Evolutionary conservation across 371 early-diverging fungal genomes (phyloP), one percentile per base, ranked within the genome.

Genomic region (Lichtheimia hyalospora): DNA sequence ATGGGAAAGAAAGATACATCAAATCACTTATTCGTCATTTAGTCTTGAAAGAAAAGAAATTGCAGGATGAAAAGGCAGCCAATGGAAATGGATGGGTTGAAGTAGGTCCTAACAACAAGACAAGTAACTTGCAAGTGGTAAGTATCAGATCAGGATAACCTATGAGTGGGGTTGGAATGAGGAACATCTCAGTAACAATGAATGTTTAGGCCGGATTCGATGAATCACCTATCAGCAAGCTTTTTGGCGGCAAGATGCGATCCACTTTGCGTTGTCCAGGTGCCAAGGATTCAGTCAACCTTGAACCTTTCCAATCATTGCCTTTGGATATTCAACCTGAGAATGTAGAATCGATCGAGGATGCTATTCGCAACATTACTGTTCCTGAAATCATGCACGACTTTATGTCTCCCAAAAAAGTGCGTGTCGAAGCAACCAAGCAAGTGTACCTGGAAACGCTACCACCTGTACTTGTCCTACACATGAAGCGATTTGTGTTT

Each of bases 381-480:
- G 62, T 77, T 3, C 89, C 92, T 0, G 96, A 95, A 64, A 75
- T 76, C 14, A 84, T 96, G 64, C 92, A 84, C 49, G 73, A 83
- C 39, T 81, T 73, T 51, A 68, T 75, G 25, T 79, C 77, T 3
- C 74, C 79, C 13, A 75, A 83, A 42, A 75, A 73, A 4, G 41
- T 69, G 2, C 64, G 83, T 64, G 92, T 91, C 16, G 85, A 87
- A 18, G 94, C 91, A 1, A 93, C 93, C 15, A 96, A 96, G 66
- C 93, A 95, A 71, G 83, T 82, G 14, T 83, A 82, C 58, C 67
- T 98, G 18, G 96, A 96, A 48, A 71, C 61, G 3, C 73, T 93
- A n/a, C 99, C 99, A 5, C 92, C 95, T 2, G 88, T 99, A 2
- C 81, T 98, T 24, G 86, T 97, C n/a, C 77, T 99, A 16, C 96